Evolutionary conservation across 257 asterid species (phyloP).

Genomic region (Leptodermis oblonga): DNA sequence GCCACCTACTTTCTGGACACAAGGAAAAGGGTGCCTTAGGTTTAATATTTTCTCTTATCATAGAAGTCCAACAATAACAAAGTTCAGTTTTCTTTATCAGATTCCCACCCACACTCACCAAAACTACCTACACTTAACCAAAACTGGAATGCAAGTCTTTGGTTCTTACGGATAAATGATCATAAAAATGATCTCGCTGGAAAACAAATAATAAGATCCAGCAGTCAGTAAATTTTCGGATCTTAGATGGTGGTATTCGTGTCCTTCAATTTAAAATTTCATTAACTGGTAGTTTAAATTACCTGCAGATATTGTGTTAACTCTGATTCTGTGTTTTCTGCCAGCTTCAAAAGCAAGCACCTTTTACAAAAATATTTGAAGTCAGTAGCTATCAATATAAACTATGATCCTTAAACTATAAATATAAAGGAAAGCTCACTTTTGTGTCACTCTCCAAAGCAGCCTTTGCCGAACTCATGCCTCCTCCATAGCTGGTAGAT

Average conservation of each 20-base stretch:
- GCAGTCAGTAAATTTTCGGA: not conserved
- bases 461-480: constrained; percentile 96
- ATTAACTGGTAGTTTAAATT: constrained; percentile 9
- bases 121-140: not conserved
- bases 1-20: too few species aligned
- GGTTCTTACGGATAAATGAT: not conserved
- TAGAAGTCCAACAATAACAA: not conserved
- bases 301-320: constrained; percentile 99
- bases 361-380: constrained; percentile 32
- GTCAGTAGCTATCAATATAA: constrained; percentile 8
- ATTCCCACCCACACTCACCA: not conserved
- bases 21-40: not conserved
- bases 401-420: constrained; percentile 2
- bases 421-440: constrained; percentile 39
- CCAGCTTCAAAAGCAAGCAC: constrained; percentile 99
- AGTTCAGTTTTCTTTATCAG: not conserved
- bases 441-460: constrained; percentile 93
- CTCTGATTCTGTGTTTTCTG: constrained; percentile 66
- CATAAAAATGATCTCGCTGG: not conserved
- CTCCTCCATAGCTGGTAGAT: constrained; percentile 79
- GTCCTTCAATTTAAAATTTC: not conserved
- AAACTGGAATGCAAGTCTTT: not conserved
- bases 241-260: not conserved
- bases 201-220: not conserved
- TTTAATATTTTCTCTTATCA: not conserved